Conservation (phyloP, 164 flowering plant species). For the Macadamia tetraphylla region DNA sequence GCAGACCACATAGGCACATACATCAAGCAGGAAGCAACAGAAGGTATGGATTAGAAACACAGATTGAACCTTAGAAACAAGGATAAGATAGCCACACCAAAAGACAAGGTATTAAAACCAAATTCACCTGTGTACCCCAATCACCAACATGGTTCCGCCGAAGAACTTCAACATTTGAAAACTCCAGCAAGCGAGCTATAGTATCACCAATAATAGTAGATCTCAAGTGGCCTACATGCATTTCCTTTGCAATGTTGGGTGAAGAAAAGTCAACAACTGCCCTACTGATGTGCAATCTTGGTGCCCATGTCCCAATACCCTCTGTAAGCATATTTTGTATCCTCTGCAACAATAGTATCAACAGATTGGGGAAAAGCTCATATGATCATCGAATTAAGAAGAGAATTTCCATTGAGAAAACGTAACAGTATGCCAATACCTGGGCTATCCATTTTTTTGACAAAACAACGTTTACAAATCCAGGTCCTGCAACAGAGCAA, state of each 20-base stretch:
- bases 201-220: slow-evolving; percentile 97
- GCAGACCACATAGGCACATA: background rate
- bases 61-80: background rate
- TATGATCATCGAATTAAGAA: background rate
- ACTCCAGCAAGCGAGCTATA: slow-evolving; percentile 89
- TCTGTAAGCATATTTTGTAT: slow-evolving; percentile 72
- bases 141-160: slow-evolving; percentile 97
- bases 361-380: background rate
- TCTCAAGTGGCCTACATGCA: slow-evolving; percentile 97
- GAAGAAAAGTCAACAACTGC: slow-evolving; percentile 96
- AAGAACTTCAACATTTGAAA: slow-evolving; percentile 83
- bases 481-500: slow-evolving; percentile 82
- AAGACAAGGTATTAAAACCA: background rate
- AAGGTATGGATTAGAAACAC: background rate
- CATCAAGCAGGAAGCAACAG: background rate
- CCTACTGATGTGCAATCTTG: slow-evolving; percentile 48
- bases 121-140: slow-evolving; percentile 95
- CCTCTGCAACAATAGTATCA: slow-evolving; percentile 39
- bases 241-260: slow-evolving; percentile 96
- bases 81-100: background rate
- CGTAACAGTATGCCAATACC: slow-evolving; percentile 29
- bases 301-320: slow-evolving; percentile 90
- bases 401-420: background rate
- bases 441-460: slow-evolving; percentile 82
- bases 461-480: slow-evolving; percentile 76